A percentile compares a stretch with the other conserved stretches of the same genome.
Conservation (phyloP, 2,329 filamentous ascomycete species). For the Fusarium marasasianum region DNA sequence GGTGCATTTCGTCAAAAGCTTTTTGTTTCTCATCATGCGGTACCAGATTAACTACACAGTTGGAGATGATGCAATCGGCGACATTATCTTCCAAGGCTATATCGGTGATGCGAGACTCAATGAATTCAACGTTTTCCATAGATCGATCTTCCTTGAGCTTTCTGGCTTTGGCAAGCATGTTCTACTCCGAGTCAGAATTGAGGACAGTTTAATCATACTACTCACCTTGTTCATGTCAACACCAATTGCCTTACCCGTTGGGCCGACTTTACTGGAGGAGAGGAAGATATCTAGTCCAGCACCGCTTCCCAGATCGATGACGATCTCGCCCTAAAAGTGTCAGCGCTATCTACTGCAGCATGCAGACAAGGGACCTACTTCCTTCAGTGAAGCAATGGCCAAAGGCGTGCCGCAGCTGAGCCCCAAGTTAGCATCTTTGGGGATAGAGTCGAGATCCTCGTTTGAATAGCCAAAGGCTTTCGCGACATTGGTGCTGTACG, state of each 20-base stretch:
- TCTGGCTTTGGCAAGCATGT: not conserved
- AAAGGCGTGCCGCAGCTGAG: slow-evolving; percentile 1
- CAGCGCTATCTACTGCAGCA: fast-evolving
- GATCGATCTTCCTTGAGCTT: not conserved
- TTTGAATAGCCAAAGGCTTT: slow-evolving; percentile 10
- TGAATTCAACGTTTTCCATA: not conserved
- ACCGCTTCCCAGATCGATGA: slow-evolving; percentile 4
- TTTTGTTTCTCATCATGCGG: slow-evolving; percentile 59
- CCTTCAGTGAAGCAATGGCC: not conserved
- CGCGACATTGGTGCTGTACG: not conserved
- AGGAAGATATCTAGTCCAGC: not conserved
- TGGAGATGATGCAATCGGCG: slow-evolving; percentile 60
- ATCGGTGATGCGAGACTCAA: not conserved
- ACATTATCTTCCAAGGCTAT: not conserved
- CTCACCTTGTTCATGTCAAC: slow-evolving; percentile 8
- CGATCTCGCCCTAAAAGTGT: not conserved
- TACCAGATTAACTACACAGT: slow-evolving; percentile 71
- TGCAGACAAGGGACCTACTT: not conserved
- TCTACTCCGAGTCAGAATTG: not conserved
- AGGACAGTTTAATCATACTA: fast-evolving
- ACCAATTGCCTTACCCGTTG: not conserved
- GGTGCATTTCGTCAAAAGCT: slow-evolving; percentile 66
- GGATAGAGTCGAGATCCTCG: not conserved
- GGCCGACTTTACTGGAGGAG: not conserved
- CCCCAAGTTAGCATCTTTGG: not conserved